phyloP scores from a whole-genome alignment of 1,284 basidiomycete genomes.

The Sporisorium exsertum region DNA sequence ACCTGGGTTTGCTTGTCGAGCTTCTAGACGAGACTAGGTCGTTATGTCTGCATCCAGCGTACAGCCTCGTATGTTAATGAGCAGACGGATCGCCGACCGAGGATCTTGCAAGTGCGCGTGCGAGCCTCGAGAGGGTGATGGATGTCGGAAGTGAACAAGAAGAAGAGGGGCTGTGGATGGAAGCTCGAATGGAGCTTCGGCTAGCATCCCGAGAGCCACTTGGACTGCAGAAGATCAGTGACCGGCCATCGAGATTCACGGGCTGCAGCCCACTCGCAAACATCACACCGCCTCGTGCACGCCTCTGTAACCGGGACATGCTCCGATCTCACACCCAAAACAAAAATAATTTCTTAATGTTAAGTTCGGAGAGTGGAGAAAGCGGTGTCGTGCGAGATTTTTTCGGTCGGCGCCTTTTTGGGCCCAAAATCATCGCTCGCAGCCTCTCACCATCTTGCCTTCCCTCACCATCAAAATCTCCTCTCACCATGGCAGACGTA shows the following conservation, averaged over 20 bases:
- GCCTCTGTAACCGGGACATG: background rate
- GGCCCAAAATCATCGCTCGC: background rate
- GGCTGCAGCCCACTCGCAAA: background rate
- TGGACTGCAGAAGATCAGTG: background rate
- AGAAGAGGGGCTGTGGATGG: background rate
- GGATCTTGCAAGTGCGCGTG: background rate
- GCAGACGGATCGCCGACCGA: background rate
- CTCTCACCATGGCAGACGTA: slow-evolving; percentile 27
- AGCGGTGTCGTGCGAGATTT: slow-evolving; percentile 36
- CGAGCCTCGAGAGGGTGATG: background rate
- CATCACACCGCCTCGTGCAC: background rate
- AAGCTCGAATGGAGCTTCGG: slow-evolving; percentile 1
- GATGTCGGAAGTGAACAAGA: background rate
- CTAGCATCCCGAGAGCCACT: background rate
- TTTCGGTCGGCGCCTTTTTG: background rate
- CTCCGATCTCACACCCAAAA: background rate
- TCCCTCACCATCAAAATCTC: background rate
- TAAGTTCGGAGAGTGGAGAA: slow-evolving; percentile 4
- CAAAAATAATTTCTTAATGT: background rate
- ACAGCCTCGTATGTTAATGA: background rate
- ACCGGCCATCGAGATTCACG: slow-evolving; percentile 4
- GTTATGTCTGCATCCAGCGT: background rate
- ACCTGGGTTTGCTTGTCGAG: background rate
- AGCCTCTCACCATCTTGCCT: background rate
- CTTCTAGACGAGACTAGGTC: background rate